Percentiles rank a stretch among this genome's conserved stretches.
Conservation (phyloP, 352 stramenopile species). For the Phytophthora pinifolia region DNA sequence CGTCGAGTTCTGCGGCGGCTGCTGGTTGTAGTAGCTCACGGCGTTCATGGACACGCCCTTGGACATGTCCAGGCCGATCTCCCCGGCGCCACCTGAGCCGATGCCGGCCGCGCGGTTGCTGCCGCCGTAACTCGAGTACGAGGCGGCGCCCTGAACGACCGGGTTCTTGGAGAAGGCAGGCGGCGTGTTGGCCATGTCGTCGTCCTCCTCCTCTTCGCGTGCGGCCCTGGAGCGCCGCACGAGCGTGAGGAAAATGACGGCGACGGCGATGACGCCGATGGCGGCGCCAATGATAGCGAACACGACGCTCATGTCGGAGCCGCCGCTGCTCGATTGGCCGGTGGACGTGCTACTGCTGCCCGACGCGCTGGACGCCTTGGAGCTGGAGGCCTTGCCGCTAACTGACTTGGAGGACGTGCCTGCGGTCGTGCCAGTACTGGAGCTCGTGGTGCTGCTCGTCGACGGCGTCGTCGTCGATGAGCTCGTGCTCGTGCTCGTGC, state of each 20-base stretch:
- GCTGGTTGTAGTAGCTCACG: slow-evolving; percentile 58
- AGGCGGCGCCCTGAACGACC: slow-evolving; percentile 23
- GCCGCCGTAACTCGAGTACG: slow-evolving; percentile 35
- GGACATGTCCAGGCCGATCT: slow-evolving; percentile 27
- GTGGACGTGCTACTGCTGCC: slow-evolving; percentile 16
- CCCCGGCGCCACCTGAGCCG: slow-evolving; percentile 8
- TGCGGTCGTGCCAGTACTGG: background rate
- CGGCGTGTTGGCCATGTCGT: slow-evolving; percentile 46
- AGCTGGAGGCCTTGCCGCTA: slow-evolving; percentile 19
- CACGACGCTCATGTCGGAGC: slow-evolving; percentile 70
- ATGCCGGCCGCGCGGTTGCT: slow-evolving; percentile 27
- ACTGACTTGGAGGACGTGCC: slow-evolving; percentile 18
- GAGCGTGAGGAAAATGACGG: slow-evolving; percentile 75
- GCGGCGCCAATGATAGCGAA: slow-evolving; percentile 77
- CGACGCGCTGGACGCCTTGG: slow-evolving; percentile 18
- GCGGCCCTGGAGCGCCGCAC: slow-evolving; percentile 69
- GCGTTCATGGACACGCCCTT: slow-evolving; percentile 36
- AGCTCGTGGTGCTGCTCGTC: slow-evolving; percentile 6
- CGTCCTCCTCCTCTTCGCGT: slow-evolving; percentile 60
- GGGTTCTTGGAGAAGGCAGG: slow-evolving; percentile 37
- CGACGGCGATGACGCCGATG: slow-evolving; percentile 79
- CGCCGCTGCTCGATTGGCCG: slow-evolving; percentile 16
- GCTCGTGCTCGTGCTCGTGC: no score
- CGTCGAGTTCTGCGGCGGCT: slow-evolving; percentile 41
- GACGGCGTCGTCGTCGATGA: slow-evolving; percentile 8